phyloP scores from a whole-genome alignment of 2,329 filamentous ascomycete genomes.

The Pleoardoris graminearum region DNA sequence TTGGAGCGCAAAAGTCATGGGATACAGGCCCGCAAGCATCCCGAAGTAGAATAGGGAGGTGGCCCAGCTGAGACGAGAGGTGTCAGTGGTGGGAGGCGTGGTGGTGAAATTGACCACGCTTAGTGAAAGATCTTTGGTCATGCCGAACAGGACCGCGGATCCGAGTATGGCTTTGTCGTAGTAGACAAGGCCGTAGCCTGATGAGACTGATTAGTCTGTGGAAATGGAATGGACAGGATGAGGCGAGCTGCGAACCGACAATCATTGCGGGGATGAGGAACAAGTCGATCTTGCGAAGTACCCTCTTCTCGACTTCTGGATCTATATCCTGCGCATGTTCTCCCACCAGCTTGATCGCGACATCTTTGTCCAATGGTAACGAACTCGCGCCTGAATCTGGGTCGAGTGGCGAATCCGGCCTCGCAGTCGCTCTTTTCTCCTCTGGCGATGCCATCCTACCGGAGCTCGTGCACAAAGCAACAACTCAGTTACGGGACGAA shows the following conservation, averaged over 20 bases:
- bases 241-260: constrained; percentile 32
- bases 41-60: constrained; percentile 81
- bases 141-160: constrained; percentile 72
- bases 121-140: constrained; percentile 70
- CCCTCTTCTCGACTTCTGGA: constrained; percentile 57
- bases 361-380: constrained; percentile 53
- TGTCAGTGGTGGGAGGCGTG: constrained; percentile 62
- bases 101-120: constrained; percentile 56
- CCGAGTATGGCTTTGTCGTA: constrained; percentile 78
- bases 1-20: constrained; percentile 72
- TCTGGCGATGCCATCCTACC: constrained; percentile 14
- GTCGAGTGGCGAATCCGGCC: constrained; percentile 17
- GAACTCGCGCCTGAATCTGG: constrained; percentile 22
- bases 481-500: neutral
- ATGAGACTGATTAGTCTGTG: neutral
- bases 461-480: no score
- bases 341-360: constrained; percentile 63
- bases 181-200: constrained; percentile 67
- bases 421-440: constrained; percentile 19
- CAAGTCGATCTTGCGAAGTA: constrained; percentile 67
- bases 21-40: constrained; percentile 74
- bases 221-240: neutral
- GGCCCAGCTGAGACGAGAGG: constrained; percentile 72
- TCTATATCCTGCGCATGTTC: constrained; percentile 60
- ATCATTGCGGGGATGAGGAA: constrained; percentile 70